Base-by-base conservation (phyloP, 1,284 basidiomycete genomes). In the Trametes sp. region DNA sequence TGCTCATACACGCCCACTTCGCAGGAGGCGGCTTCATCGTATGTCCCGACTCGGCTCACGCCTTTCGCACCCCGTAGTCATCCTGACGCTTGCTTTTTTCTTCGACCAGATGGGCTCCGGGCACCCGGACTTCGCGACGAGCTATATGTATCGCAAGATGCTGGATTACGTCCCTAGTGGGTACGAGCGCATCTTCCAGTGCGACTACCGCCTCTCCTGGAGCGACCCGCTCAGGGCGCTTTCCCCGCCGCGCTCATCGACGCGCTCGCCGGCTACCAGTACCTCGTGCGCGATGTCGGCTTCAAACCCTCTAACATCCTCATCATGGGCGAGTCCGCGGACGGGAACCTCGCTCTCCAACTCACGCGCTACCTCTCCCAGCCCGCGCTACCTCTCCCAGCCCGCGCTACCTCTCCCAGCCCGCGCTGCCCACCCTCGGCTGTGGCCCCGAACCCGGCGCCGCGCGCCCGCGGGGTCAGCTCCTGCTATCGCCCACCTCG, bases 331-430 rank as follows among this genome's bases (percentile, higher is more conserved):
- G 86, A 87, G 70, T 83, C 81, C 11, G 85, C 86, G 0, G 86
- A 86, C 3, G 91, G 82, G 0, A 90, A 91, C 71, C 80, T 92
- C 21, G 87, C 84, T 0, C 77, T 87, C 21, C 87, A 87, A 0
- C 75, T 87, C 35, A 77, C 75, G 6, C 81, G 83, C 13, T 85
- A 86, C 64, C 69, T 78, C 41, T 21, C 69, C 23, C 71, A 77
- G 36, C 80, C 82, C 21, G n/a, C 46, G 13, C 54, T 65, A 0
- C 70, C 70, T 78, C 41, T 21, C 69, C 23, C 71, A 77, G 36
- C 80, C 82, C 21, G n/a, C 46, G 13, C 54, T 65, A 0, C 70
- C 70, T 13, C 76, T 80, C 35, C 86, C 88, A 2, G 59, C 61
- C 11, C 4, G 57, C 49, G 26, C 36, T 74, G 13, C 41, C 90